Conservation (phyloP, 495 filamentous ascomycete species). For the Penicillium macrosclerotiorum region DNA sequence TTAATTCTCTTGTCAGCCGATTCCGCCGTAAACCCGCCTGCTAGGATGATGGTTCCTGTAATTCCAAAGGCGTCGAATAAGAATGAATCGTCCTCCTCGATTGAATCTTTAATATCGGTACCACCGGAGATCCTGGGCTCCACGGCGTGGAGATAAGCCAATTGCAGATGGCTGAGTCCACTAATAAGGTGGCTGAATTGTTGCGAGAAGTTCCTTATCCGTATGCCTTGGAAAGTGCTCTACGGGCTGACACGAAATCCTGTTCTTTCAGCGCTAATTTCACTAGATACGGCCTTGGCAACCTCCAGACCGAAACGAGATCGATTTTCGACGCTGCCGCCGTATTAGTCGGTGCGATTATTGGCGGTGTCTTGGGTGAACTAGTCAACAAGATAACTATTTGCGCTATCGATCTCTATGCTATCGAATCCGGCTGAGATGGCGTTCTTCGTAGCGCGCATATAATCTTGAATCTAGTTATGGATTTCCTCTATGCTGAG, state of each 20-base stretch:
- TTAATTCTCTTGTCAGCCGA: slow-evolving; percentile 53
- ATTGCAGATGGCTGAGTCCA: slow-evolving; percentile 48
- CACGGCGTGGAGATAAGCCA: slow-evolving; percentile 68
- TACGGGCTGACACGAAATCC: slow-evolving; percentile 66
- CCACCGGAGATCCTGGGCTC: slow-evolving; percentile 50
- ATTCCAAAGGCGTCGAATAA: slow-evolving; percentile 51
- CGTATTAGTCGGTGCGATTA: slow-evolving; percentile 63
- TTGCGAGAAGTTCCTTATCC: slow-evolving; percentile 59
- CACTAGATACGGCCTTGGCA: slow-evolving; percentile 56
- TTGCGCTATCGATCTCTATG: slow-evolving; percentile 72
- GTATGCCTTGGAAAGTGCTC: slow-evolving; percentile 65
- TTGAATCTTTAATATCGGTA: too few species aligned
- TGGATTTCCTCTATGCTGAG: slow-evolving; percentile 59
- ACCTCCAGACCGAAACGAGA: slow-evolving; percentile 65
- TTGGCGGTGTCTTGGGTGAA: slow-evolving; percentile 67
- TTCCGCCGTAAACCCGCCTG: slow-evolving; percentile 55
- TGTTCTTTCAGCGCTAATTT: slow-evolving; percentile 62
- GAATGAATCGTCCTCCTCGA: slow-evolving; percentile 40
- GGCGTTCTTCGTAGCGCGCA: slow-evolving; percentile 59
- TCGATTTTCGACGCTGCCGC: slow-evolving; percentile 71
- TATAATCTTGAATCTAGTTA: slow-evolving; percentile 54
- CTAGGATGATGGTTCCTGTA: slow-evolving; percentile 56
- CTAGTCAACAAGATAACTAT: slow-evolving; percentile 75
- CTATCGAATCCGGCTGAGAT: slow-evolving; percentile 72
- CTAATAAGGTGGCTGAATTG: slow-evolving; percentile 60